phyloP scores from a whole-genome alignment of 2,329 filamentous ascomycete genomes.

The Knoxdaviesia capensis region DNA sequence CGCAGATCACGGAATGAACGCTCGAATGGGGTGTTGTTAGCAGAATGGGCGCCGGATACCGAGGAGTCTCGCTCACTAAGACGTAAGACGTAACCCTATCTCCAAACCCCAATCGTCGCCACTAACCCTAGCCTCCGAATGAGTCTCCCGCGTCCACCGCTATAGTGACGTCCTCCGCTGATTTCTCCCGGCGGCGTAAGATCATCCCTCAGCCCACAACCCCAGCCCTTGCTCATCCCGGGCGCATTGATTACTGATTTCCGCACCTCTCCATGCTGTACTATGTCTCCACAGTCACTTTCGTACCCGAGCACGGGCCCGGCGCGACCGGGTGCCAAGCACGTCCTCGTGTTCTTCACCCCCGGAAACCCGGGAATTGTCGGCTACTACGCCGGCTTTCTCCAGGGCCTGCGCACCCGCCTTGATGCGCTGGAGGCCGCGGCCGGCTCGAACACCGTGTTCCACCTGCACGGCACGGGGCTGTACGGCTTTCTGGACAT shows the following conservation, averaged over 20 bases:
- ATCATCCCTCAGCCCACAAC: no score
- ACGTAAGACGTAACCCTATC: no score
- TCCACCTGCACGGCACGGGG: conserved; percentile 37
- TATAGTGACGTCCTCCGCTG: no score
- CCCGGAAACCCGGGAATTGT: conserved; percentile 61
- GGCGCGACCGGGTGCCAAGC: conserved; percentile 10
- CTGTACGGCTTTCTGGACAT: conserved; percentile 36
- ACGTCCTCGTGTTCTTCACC: conserved; percentile 47
- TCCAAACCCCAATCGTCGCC: no score
- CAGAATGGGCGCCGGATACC: no score
- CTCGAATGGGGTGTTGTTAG: no score
- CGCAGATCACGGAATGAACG: no score
- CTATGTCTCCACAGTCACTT: not conserved
- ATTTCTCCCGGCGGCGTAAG: no score
- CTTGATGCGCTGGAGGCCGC: conserved; percentile 21
- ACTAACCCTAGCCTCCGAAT: no score
- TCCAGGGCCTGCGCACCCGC: conserved; percentile 32
- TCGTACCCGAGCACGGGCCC: conserved; percentile 10
- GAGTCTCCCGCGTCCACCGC: no score
- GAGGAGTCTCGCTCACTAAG: no score
- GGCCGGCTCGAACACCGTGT: conserved; percentile 11
- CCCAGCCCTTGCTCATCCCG: conserved; percentile 4
- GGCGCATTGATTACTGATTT: not conserved
- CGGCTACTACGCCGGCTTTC: conserved; percentile 51
- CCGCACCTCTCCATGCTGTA: not conserved